Base-by-base conservation (phyloP, 495 filamentous ascomycete species). In the Ramalina intermedia region DNA sequence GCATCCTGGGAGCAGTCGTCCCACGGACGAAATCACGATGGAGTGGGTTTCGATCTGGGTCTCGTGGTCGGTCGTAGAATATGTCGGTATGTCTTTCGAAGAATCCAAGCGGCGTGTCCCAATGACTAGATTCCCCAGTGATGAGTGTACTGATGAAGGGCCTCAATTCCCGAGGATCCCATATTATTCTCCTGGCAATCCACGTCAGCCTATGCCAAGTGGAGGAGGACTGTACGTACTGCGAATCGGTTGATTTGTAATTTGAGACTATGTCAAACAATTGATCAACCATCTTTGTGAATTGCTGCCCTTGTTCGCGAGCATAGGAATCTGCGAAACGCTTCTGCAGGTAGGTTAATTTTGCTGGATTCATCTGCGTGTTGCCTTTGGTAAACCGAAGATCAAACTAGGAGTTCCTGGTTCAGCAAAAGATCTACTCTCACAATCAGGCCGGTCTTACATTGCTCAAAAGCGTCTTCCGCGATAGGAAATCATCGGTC, bases 341-440 rank as follows among this genome's bases (percentile, higher is more conserved):
- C 46, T 76, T 79, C 58, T 96, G 88, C 12, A 98, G 70, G 60
- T 79, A 87, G 57, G 72, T 71, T 9, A 96, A 73, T 58, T 96
- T 96, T 42, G 75, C 77, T 46, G 81, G 75, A n/a, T 76, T 74
- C 21, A 95, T 84, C 11, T 79, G 78, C n/a, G 85, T 83, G 64
- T 96, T 87, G 8, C 91, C 90, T 52, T 79, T 82, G 13, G 86
- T 96, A 60, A 95, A 88, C 56, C 83, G 81, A 52, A 91, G 67
- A 50, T 77, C 74, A 58, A 96, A 94, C 55, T 56, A 41, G 55
- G 50, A 62, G 47, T 29, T 26, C 44, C 41, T n/a, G 39, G 18
- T 27, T 43, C 18, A 16, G 27, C 7, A 7, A 33, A 11, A 33
- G 29, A 33, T 33, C 29, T 33, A 13, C 12, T 33, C 12, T 7